Evolutionary conservation across 106 monocot species (phyloP).

Genomic region (Posidonia australis): DNA sequence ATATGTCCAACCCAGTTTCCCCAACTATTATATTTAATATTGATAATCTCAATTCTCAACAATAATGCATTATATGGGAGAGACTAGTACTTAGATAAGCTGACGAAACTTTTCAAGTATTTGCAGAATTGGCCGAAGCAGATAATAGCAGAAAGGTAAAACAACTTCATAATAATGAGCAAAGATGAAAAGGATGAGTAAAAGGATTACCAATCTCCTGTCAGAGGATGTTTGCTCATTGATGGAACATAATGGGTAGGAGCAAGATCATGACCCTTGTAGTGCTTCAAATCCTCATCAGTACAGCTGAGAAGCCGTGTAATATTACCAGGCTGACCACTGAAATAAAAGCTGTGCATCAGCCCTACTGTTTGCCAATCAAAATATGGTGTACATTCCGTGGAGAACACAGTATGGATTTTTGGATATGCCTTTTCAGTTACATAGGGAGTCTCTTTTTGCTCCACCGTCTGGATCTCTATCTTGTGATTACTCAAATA

Average conservation of each 20-base stretch:
- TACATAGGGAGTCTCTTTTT: neutral
- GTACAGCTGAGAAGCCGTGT: conserved; percentile 92
- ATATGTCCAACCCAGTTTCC: too few relatives aligned
- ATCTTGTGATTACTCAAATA: conserved; percentile 30
- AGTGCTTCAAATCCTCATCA: conserved; percentile 57
- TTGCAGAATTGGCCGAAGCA: too few relatives aligned
- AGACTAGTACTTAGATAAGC: too few relatives aligned
- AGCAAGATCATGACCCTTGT: conserved; percentile 88
- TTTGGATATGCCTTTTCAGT: conserved; percentile 34
- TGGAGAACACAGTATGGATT: conserved; percentile 93
- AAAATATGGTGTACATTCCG: conserved; percentile 84
- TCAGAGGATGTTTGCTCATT: conserved; percentile 89
- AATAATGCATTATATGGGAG: too few relatives aligned
- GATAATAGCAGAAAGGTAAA: too few relatives aligned
- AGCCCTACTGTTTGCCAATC: conserved; percentile 94
- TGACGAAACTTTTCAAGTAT: too few relatives aligned
- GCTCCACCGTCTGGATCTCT: neutral
- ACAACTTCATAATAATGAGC: too few relatives aligned
- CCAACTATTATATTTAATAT: too few relatives aligned
- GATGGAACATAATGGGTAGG: conserved; percentile 98
- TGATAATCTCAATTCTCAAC: too few relatives aligned
- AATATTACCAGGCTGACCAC: conserved; percentile 92
- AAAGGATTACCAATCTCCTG: conserved; percentile 72
- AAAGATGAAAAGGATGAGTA: neutral
- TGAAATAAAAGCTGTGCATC: conserved; percentile 60